Base-by-base conservation (phyloP, 2,329 filamentous ascomycete species). In the Graphilbum fragrans region DNA sequence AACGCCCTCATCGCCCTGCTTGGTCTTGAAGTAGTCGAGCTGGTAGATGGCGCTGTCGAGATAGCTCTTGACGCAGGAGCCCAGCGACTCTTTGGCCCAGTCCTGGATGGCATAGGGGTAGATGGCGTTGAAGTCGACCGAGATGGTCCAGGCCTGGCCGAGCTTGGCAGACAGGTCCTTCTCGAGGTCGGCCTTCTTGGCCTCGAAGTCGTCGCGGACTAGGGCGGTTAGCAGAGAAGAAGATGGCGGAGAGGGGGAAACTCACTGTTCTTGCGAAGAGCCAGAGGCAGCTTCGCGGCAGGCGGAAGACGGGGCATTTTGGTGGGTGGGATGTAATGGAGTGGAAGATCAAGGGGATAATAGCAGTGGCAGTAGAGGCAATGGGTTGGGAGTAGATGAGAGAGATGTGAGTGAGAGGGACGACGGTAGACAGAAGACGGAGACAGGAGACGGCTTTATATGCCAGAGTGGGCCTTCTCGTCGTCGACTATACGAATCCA, bases 191-290 rank as follows among this genome's bases (percentile, higher is more conserved):
- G 46, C 52, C 49, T 66, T 71, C 42, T 65, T 69, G 41, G 52
- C 59, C 17, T 73, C 68, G 61, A 62, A 74, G 16, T 64, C 59
- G 49, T 74, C 72, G 6, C 71, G 67, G 46, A 74, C 69, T 74
- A 2, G 34, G 31, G 39, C 22, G 35, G 33, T 2, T 10, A 18
- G 38, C 12, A 7, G 21, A 17, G 19, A 27, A 14, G 12, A 16
- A 17, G 23, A n/a, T 4, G 17, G n/a, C 12, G 18, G 14, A 20
- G 3, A 11, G 9, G 5, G 21, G 5, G 7, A 4, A 25, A 55
- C 57, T 50, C 51, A 72, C 70, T 51, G 53, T 72, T 69, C 57
- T 71, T 74, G 53, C 69, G 67, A 35, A 67, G 51, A 25, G 62
- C 64, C 47, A 74, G 65, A 29, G 69, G 60, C 11, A 74, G 58